Conservation (phyloP, 208 protist genomes). For the Sergeia podlipaevii region DNA sequence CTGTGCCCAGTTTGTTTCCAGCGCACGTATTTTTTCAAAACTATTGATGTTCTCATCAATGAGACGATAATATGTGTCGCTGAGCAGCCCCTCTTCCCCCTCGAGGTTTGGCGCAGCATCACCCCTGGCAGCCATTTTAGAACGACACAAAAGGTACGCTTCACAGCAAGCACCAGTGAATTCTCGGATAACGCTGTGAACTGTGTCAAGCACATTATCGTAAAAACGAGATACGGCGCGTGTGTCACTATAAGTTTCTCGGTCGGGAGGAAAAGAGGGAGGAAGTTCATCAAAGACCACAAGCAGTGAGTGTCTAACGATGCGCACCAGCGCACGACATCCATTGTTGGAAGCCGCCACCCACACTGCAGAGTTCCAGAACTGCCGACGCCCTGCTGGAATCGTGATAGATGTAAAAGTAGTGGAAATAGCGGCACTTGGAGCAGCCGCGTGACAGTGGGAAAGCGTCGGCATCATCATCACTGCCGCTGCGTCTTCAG, state of each 20-base stretch:
- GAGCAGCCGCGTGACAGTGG: not conserved
- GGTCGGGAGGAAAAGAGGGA: too few species aligned
- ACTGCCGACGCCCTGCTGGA: constrained; percentile 13
- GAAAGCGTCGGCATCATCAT: not conserved
- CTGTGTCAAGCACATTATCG: too few species aligned
- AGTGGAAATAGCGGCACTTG: not conserved
- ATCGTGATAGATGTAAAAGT: not conserved
- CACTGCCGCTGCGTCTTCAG: not conserved
- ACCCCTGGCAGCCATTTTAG: constrained; percentile 47
- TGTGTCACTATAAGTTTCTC: too few species aligned
- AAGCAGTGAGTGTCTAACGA: constrained; percentile 80
- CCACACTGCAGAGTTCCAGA: constrained; percentile 27
- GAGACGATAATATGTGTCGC: constrained; percentile 16
- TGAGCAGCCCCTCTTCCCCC: not conserved
- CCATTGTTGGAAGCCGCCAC: constrained; percentile 5
- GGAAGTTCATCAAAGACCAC: too few species aligned
- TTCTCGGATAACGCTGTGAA: too few species aligned
- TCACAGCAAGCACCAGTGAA: too few species aligned
- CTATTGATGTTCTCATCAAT: constrained; percentile 60
- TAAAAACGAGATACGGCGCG: too few species aligned
- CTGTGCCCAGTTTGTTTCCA: constrained; percentile 17
- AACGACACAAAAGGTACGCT: constrained; percentile 79
- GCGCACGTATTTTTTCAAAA: constrained; percentile 40
- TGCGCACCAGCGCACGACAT: constrained; percentile 59
- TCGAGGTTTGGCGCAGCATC: too few species aligned